Evolutionary conservation across 2,329 filamentous ascomycete species (phyloP).

Genomic region (Tricladium varicosporioides): DNA sequence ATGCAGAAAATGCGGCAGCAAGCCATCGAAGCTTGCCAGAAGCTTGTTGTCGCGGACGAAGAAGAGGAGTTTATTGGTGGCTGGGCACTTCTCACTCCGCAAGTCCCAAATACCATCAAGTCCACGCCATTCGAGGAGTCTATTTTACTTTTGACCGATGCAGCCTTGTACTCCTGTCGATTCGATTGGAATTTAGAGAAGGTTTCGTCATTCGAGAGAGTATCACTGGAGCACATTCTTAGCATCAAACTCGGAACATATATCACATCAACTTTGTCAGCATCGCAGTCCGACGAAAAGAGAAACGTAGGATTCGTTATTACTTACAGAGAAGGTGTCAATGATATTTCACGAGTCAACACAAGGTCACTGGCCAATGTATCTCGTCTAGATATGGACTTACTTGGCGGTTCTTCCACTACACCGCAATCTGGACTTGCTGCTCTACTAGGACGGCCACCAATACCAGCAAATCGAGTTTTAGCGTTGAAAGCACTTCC

Average conservation of each 20-base stretch:
- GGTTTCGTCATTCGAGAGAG: slow-evolving; percentile 84
- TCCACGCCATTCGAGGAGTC: slow-evolving; percentile 81
- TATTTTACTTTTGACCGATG: slow-evolving; percentile 81
- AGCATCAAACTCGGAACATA: slow-evolving; percentile 80
- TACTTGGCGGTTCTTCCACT: slow-evolving; percentile 14
- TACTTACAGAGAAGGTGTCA: slow-evolving; percentile 68
- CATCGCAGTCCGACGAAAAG: slow-evolving; percentile 70
- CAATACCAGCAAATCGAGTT: slow-evolving; percentile 33
- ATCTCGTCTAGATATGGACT: slow-evolving; percentile 26
- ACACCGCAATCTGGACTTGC: slow-evolving; percentile 12
- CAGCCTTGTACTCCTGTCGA: slow-evolving; percentile 81
- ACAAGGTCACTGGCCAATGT: slow-evolving; percentile 72
- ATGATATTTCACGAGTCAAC: slow-evolving; percentile 76
- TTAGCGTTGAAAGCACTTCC: slow-evolving; percentile 57
- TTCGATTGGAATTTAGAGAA: slow-evolving; percentile 97
- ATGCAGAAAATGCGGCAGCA: slow-evolving; percentile 80
- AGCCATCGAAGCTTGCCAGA: slow-evolving; percentile 85
- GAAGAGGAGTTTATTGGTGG: slow-evolving; percentile 82
- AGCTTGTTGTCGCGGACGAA: slow-evolving; percentile 81
- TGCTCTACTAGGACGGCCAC: slow-evolving; percentile 16
- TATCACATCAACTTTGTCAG: slow-evolving; percentile 82
- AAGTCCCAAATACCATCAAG: slow-evolving; percentile 64
- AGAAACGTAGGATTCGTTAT: slow-evolving; percentile 85
- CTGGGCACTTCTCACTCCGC: slow-evolving; percentile 84
- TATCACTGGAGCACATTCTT: slow-evolving; percentile 71